These are phyloP conservation scores for Mycena pura DNA, from an alignment of 768 basidiomycete genomes.

Conservation along the genomic window DNA sequence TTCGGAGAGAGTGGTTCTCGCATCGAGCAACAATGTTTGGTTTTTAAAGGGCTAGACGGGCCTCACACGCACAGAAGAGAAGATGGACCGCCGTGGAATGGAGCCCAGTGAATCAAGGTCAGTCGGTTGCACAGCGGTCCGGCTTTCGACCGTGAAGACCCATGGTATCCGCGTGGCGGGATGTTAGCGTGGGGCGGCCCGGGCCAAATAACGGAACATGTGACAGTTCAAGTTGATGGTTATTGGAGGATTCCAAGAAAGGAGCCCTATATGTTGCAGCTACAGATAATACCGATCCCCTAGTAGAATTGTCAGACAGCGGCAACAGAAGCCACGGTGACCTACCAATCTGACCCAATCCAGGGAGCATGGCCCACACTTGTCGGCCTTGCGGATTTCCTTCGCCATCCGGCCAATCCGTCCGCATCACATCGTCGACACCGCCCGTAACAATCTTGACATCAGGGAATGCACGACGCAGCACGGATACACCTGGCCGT, in stretches of 20 bases:
- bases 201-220: not conserved
- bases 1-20: not conserved
- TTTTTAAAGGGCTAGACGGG: not conserved
- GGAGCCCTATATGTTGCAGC: not conserved
- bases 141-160: no score
- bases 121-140: slow-evolving; percentile 10
- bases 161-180: no score
- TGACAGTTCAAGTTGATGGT: no score
- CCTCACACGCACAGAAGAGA: slow-evolving; percentile 11
- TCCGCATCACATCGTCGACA: slow-evolving; percentile 78
- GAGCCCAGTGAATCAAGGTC: no score
- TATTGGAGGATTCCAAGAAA: not conserved
- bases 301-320: slow-evolving; percentile 15
- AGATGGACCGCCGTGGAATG: not conserved
- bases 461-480: slow-evolving; percentile 83
- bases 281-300: slow-evolving; percentile 52
- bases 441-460: slow-evolving; percentile 88
- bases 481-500: slow-evolving; percentile 54
- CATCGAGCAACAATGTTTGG: not conserved
- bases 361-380: slow-evolving; percentile 86
- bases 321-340: slow-evolving; percentile 10
- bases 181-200: no score
- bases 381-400: slow-evolving; percentile 59
- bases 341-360: slow-evolving; percentile 88
- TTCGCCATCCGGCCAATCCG: slow-evolving; percentile 72